phyloP scores from a whole-genome alignment of 2,329 filamentous ascomycete species.

The Paecilomyces sp. region DNA sequence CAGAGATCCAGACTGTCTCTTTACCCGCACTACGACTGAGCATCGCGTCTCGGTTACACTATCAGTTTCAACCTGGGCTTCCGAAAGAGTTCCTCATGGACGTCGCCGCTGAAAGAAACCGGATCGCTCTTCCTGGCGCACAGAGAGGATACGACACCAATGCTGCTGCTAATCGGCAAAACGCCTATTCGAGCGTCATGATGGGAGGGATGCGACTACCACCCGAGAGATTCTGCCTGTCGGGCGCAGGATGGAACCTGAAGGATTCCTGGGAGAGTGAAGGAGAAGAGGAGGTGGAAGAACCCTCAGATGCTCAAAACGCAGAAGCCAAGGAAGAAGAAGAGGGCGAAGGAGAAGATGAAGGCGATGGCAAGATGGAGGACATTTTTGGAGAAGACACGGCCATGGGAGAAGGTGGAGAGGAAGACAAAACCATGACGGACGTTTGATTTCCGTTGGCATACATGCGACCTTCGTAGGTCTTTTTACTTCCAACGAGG shows the following conservation, averaged over 20 bases:
- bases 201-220: slow-evolving; percentile 52
- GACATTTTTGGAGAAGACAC: slow-evolving; percentile 40
- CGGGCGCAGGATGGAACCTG: slow-evolving; percentile 50
- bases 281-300: slow-evolving; percentile 35
- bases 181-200: slow-evolving; percentile 23
- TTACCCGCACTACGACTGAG: slow-evolving; percentile 53
- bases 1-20: slow-evolving; percentile 46
- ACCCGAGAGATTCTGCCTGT: slow-evolving; percentile 56
- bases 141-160: slow-evolving; percentile 41
- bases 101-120: slow-evolving; percentile 49
- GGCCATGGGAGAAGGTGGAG: slow-evolving; percentile 29
- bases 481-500: not conserved
- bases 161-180: slow-evolving; percentile 15
- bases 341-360: slow-evolving; percentile 30
- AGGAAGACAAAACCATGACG: slow-evolving; percentile 35
- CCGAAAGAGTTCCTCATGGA: slow-evolving; percentile 58
- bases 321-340: slow-evolving; percentile 10
- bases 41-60: slow-evolving; percentile 52
- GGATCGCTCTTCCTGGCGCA: slow-evolving; percentile 47
- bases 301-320: slow-evolving; percentile 1
- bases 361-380: slow-evolving; percentile 42
- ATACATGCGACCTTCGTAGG: not conserved
- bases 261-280: slow-evolving; percentile 54
- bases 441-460: slow-evolving; percentile 24
- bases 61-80: slow-evolving; percentile 52